Conservation (phyloP, 31 red algal species). For the Odonthalia washingtoniensis region DNA sequence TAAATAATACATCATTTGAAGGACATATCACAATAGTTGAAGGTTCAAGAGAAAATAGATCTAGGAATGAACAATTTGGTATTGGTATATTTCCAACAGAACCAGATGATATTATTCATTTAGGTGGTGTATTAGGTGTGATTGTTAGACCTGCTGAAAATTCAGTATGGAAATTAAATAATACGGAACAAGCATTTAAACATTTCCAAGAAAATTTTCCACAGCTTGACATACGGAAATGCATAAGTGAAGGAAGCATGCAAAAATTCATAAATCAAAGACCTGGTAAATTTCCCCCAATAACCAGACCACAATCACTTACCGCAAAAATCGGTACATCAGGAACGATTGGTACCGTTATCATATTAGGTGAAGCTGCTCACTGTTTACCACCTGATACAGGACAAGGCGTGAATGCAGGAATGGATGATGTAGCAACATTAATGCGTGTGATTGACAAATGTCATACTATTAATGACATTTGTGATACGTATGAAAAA, state of each 20-base stretch:
- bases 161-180: conserved; percentile 12
- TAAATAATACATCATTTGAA: not conserved
- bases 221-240: conserved; percentile 13
- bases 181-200: conserved; percentile 37
- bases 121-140: conserved; percentile 35
- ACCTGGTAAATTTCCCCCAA: not conserved
- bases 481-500: conserved; percentile 16
- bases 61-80: not conserved
- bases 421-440: conserved; percentile 60
- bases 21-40: not conserved
- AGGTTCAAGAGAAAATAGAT: not conserved
- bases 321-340: not conserved
- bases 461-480: not conserved
- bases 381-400: conserved; percentile 71
- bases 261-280: conserved; percentile 37
- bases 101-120: not conserved
- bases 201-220: conserved; percentile 61
- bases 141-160: not conserved
- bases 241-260: conserved; percentile 37
- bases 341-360: conserved; percentile 28
- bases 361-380: conserved; percentile 67
- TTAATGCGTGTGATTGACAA: conserved; percentile 36
- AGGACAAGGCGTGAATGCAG: conserved; percentile 75
- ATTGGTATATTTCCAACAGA: not conserved
- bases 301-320: not conserved